Conservation (phyloP, 2,329 filamentous ascomycete species). For the Onygenales sp. region DNA sequence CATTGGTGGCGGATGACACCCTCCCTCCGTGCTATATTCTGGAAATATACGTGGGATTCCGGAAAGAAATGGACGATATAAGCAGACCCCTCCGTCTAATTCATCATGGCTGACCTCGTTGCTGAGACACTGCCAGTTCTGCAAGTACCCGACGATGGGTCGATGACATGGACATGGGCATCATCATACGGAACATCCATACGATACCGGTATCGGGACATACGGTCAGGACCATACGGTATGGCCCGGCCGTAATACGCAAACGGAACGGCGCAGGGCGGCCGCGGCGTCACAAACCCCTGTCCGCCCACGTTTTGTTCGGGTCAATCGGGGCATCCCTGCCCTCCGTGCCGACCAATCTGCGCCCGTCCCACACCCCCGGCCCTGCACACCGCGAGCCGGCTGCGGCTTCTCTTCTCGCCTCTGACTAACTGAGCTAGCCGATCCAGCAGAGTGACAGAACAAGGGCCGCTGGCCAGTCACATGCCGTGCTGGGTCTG, state of each 20-base stretch:
- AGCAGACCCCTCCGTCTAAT: no score
- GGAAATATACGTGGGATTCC: no score
- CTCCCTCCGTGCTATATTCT: not conserved
- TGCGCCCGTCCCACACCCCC: slow-evolving; percentile 11
- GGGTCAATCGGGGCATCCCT: slow-evolving; percentile 5
- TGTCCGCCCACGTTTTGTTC: slow-evolving; percentile 8
- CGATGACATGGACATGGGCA: no score
- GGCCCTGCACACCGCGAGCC: slow-evolving; percentile 7
- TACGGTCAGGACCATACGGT: not conserved
- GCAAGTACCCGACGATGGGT: no score
- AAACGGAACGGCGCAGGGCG: not conserved
- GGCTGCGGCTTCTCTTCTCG: not conserved
- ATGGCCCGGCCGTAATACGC: slow-evolving; percentile 1
- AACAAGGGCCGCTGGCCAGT: slow-evolving; percentile 3
- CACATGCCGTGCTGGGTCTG: not conserved
- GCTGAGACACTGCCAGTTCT: no score
- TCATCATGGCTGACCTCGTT: no score
- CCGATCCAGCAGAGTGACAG: not conserved
- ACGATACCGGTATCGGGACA: no score
- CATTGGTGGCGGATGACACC: not conserved
- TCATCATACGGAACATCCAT: no score
- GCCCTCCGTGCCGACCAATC: slow-evolving; percentile 3
- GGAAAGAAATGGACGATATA: no score
- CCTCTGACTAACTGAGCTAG: not conserved
- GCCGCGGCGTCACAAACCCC: not conserved